Evolutionary conservation across 768 basidiomycete genomes (phyloP), one percentile per base, ranked within the genome.

Genomic region (Leccinum disarticulatum): DNA sequence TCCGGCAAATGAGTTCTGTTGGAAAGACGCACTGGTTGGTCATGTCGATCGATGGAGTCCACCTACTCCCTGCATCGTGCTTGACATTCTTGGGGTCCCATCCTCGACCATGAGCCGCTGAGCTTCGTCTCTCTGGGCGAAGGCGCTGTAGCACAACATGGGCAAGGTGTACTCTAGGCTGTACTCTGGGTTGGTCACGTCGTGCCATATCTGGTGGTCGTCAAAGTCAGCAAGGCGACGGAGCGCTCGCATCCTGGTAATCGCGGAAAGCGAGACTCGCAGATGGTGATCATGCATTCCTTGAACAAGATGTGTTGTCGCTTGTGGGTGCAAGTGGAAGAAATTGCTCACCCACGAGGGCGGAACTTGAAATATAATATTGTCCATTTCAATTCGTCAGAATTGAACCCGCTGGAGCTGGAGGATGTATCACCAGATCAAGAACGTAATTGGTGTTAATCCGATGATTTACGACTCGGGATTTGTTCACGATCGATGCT

Each of bases 391-490:
- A 93, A 95, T 72, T 75, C 92, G 25, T 88, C 95, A 0, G 97
- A 98, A 38, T 38, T 13, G 97, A 93, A 90, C 68, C 97, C 96
- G 0, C 76, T 96, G 62, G 97, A 99, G 76, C 76, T 99, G 55
- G 97, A 99, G 78, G 22, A 96, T 99, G 79, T 98, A 94, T 71
- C 97, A 98, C 73, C 97, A 99, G 75, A 94, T 98, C 82, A 94
- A 98, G 83, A 99, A 99, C 69, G 95, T 98, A 55, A 98, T 99
- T 67, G 97, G 97, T 74, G 94, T 99, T 69, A 96, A 99, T 75
- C 97, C 95, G 3, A 88, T 93, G 0, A 97, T 98, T 77, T 99
- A 98, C 75, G 96, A 98, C 75, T 22, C 22, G 22, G 22, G 97
- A 95, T 68, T 65, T 94, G 61, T 90, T 96, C 78, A 94, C 87